phyloP scores from a whole-genome alignment of 169 alveolate genomes.

The Eimeria maxima region DNA sequence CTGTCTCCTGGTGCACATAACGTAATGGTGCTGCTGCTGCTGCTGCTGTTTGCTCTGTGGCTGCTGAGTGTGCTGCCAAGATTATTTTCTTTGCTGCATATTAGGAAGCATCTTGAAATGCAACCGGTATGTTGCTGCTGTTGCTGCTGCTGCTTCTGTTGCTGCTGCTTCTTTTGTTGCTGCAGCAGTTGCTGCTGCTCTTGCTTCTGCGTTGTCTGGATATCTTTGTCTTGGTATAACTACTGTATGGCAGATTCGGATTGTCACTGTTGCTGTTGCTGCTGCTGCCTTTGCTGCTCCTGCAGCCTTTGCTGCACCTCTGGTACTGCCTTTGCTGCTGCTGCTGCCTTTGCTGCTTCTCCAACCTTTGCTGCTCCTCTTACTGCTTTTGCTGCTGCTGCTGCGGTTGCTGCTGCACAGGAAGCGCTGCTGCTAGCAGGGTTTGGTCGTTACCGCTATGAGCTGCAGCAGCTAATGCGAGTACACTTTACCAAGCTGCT shows the following conservation, averaged over 20 bases:
- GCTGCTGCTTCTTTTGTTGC: not conserved
- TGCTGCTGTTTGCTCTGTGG: conserved; percentile 6
- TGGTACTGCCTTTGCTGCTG: not conserved
- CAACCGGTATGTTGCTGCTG: conserved; percentile 9
- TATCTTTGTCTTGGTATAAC: no score
- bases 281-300: not conserved
- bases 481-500: conserved; percentile 1
- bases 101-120: not conserved
- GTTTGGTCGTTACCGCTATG: not conserved
- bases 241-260: no score
- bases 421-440: not conserved
- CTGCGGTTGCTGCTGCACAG: not conserved
- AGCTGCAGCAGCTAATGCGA: conserved; percentile 21
- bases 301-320: no score
- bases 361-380: not conserved
- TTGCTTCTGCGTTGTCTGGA: not conserved
- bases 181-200: not conserved
- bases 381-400: not conserved
- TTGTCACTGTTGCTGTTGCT: no score
- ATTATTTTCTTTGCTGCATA: not conserved
- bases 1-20: not conserved
- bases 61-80: conserved; percentile 19
- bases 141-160: not conserved
- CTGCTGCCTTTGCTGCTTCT: no score
- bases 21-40: conserved; percentile 10